Evolutionary conservation across 2,329 filamentous ascomycete species (phyloP).

Genomic region (Pyrenophora teres): DNA sequence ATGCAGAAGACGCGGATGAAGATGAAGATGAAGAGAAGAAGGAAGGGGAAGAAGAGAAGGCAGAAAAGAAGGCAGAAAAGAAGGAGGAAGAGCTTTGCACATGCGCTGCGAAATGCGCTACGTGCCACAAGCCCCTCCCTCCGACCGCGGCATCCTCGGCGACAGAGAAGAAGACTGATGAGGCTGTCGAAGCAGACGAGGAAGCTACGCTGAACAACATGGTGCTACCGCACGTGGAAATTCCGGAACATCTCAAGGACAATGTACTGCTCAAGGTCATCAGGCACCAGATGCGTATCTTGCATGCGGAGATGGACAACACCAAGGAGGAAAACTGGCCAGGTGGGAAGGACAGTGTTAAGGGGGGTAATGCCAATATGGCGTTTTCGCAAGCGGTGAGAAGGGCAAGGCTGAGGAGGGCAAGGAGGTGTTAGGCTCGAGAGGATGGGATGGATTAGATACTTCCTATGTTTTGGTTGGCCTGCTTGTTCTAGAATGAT

Average conservation of each 20-base stretch:
- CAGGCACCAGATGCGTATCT: constrained; percentile 43
- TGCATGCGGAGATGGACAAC: constrained; percentile 46
- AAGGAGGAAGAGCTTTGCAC: neutral
- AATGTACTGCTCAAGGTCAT: constrained; percentile 40
- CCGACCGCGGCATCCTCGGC: neutral
- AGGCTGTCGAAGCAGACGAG: constrained; percentile 13
- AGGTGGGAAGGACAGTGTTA: constrained; percentile 13
- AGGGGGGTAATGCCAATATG: neutral
- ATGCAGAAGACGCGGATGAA: constrained; percentile 21
- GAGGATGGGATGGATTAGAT: no score
- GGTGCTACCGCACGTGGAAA: constrained; percentile 27
- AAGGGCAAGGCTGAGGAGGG: no score
- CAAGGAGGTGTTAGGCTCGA: no score
- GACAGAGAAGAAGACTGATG: constrained; percentile 10
- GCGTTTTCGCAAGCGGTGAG: no score
- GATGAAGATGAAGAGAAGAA: constrained; percentile 48
- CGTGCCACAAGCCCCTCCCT: constrained; percentile 24
- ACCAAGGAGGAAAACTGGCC: constrained; percentile 27
- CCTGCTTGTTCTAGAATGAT: no score
- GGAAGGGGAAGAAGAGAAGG: constrained; percentile 51
- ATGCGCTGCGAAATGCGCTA: constrained; percentile 16
- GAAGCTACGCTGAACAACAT: constrained; percentile 26
- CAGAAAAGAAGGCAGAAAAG: constrained; percentile 50
- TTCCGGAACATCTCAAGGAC: constrained; percentile 28
- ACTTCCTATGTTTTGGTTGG: no score